Percentiles rank a stretch among this genome's conserved stretches.
phyloP scores from a whole-genome alignment of 2,329 filamentous ascomycete genomes.

The Trichophyton mentagrophytes region DNA sequence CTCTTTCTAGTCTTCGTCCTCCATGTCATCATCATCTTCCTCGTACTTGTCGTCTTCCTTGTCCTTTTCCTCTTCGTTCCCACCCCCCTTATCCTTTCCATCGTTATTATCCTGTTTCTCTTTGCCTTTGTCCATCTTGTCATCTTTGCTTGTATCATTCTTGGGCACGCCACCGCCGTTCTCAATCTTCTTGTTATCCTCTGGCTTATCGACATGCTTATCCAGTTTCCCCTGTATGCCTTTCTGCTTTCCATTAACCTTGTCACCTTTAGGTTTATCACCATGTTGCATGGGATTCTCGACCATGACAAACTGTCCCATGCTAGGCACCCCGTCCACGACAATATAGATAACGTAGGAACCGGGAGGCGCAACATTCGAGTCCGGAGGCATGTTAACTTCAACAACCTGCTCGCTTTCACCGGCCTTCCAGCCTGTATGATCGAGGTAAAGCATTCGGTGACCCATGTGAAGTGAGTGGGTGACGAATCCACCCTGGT shows the following conservation, averaged over 20 bases:
- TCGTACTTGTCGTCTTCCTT: not conserved
- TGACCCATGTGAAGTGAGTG: conserved; percentile 51
- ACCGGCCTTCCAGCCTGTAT: conserved; percentile 35
- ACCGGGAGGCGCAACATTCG: conserved; percentile 45
- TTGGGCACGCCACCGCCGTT: not conserved
- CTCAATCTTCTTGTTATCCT: not conserved
- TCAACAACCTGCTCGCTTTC: conserved; percentile 33
- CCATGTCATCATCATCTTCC: not conserved
- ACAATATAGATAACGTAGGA: conserved; percentile 50
- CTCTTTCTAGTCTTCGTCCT: not conserved
- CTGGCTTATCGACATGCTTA: not conserved
- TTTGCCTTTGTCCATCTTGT: not conserved
- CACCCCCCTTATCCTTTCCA: not conserved
- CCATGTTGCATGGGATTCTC: not conserved
- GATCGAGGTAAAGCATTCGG: conserved; percentile 44
- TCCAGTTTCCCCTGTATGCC: not conserved
- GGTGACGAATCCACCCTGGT: conserved; percentile 49
- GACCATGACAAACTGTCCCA: conserved; percentile 40
- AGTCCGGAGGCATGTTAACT: conserved; percentile 43
- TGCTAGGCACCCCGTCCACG: conserved; percentile 41
- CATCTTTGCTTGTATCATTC: not conserved
- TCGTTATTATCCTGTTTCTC: not conserved
- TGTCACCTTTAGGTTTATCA: not conserved
- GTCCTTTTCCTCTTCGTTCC: not conserved
- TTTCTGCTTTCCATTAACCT: not conserved